phyloP scores from a whole-genome alignment of 2,329 filamentous ascomycete species.

The Fusarium buharicum region DNA sequence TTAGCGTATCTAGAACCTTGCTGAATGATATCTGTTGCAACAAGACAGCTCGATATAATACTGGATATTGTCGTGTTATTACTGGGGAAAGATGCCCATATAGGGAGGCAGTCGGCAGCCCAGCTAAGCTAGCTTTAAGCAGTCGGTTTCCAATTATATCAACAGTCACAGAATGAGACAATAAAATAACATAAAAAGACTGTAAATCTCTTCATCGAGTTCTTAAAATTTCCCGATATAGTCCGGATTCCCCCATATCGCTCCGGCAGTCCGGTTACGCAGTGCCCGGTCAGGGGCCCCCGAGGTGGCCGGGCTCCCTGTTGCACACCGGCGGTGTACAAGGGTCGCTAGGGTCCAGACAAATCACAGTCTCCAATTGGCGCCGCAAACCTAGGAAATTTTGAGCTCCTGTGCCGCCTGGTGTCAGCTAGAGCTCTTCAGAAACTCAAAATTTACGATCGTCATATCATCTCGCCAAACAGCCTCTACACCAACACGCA shows the following conservation, averaged over 20 bases:
- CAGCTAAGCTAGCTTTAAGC: no score
- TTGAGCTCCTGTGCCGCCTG: slow-evolving; percentile 25
- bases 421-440: slow-evolving; percentile 25
- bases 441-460: slow-evolving; percentile 12
- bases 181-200: no score
- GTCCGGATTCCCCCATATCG: slow-evolving; percentile 1
- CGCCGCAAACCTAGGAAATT: slow-evolving; percentile 37
- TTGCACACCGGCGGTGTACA: slow-evolving; percentile 23
- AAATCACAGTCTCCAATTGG: slow-evolving; percentile 39
- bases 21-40: slow-evolving; percentile 16
- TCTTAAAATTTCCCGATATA: slow-evolving; percentile 12
- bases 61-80: neutral
- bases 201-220: neutral
- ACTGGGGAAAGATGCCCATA: no score
- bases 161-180: no score
- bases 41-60: slow-evolving; percentile 1
- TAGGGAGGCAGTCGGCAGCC: no score
- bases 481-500: neutral
- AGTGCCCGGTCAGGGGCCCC: slow-evolving; percentile 18
- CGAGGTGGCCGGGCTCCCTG: slow-evolving; percentile 11
- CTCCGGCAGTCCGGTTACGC: slow-evolving; percentile 13
- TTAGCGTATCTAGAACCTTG: slow-evolving; percentile 35
- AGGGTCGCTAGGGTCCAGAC: slow-evolving; percentile 6
- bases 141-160: no score
- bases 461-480: slow-evolving; percentile 6